Conservation (phyloP, 2,329 filamentous ascomycete genomes). For the Ramularia endophylla region DNA sequence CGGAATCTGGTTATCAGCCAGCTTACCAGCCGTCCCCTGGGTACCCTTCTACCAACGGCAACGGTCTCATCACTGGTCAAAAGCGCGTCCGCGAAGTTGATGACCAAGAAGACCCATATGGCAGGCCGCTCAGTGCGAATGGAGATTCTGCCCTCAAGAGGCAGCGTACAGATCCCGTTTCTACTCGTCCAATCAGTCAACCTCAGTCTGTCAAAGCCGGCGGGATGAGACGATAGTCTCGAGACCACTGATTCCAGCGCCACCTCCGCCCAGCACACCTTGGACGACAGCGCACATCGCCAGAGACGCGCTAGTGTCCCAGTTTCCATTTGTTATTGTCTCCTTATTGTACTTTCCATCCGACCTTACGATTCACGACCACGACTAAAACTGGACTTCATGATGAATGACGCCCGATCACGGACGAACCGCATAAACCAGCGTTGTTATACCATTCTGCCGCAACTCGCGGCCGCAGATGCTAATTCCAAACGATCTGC, state of each 20-base stretch:
- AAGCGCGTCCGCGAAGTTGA: constrained; percentile 60
- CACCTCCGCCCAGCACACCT: too few relatives aligned
- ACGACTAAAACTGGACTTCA: constrained; percentile 24
- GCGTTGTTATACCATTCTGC: constrained; percentile 12
- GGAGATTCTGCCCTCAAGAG: constrained; percentile 66
- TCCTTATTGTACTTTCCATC: constrained; percentile 10
- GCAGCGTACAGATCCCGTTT: constrained; percentile 57
- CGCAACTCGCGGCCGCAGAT: too few relatives aligned
- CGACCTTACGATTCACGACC: constrained; percentile 30
- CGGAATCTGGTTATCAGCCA: constrained; percentile 58
- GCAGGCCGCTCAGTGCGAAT: constrained; percentile 56
- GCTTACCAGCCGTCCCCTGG: constrained; percentile 53
- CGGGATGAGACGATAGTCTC: constrained; percentile 22
- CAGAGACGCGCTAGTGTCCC: constrained; percentile 12
- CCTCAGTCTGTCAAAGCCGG: constrained; percentile 29
- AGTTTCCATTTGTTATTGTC: constrained; percentile 8
- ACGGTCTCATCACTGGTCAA: constrained; percentile 40
- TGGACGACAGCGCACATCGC: constrained; percentile 13
- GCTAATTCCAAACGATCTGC: too few relatives aligned
- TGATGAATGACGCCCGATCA: constrained; percentile 18
- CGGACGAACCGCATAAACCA: constrained; percentile 20
- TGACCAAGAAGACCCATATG: constrained; percentile 59
- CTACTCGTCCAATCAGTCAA: constrained; percentile 25
- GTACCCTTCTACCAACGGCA: constrained; percentile 60
- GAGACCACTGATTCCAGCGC: too few relatives aligned